Evolutionary conservation across 192 early-diverging fungal genomes (phyloP).

Genomic region (Backusella morwellensis): DNA sequence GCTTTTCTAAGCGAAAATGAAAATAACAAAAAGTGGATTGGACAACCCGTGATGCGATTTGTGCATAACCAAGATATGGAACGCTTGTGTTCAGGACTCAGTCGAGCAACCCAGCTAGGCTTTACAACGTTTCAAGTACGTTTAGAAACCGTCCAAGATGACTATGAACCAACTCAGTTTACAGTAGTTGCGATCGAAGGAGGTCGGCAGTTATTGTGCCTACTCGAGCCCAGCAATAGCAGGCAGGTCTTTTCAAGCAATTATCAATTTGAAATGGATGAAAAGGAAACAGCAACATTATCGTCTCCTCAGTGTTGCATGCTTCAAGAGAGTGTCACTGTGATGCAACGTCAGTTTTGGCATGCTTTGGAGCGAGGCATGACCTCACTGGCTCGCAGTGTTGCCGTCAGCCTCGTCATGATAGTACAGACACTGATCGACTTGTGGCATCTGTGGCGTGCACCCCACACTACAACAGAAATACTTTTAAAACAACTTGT

Average conservation of each 20-base stretch:
- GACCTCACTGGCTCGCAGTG: not conserved
- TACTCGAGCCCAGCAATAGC: not conserved
- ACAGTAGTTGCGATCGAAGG: conserved; percentile 3
- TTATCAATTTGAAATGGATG: not conserved
- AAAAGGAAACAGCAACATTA: not conserved
- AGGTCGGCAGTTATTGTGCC: not conserved
- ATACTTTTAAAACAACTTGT: conserved; percentile 1
- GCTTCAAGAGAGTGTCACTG: not conserved
- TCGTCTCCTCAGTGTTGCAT: not conserved
- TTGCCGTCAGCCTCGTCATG: not conserved
- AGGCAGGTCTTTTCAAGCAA: not conserved
- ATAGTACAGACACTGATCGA: conserved; percentile 5
- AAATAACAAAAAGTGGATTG: not conserved
- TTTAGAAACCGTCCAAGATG: not conserved
- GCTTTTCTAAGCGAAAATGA: conserved; percentile 1
- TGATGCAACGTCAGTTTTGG: conserved; percentile 4
- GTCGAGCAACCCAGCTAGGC: conserved; percentile 11
- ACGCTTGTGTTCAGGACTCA: conserved; percentile 15
- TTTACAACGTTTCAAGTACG: not conserved
- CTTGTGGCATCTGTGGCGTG: conserved; percentile 1
- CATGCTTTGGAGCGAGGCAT: conserved; percentile 1
- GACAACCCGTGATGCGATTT: conserved; percentile 30
- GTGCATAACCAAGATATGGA: conserved; percentile 27
- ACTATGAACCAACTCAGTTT: not conserved
- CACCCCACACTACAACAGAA: not conserved